Evolutionary conservation across 768 basidiomycete genomes (phyloP), one percentile per base, ranked within the genome.

Genomic region (Lentinula edodes): DNA sequence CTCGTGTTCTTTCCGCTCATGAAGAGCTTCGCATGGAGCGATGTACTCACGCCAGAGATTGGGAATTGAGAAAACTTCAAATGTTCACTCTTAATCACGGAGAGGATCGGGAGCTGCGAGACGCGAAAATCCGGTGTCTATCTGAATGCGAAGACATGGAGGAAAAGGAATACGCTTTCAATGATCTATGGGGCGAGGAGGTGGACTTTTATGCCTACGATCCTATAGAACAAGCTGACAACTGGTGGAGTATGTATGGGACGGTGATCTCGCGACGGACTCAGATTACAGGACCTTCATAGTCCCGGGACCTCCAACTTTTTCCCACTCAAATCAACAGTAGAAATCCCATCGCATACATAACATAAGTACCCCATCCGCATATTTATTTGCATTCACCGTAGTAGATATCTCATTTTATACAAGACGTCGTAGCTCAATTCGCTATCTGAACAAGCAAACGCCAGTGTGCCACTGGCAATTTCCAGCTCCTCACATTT

Each of bases 241-340:
- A 86, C 66, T 87, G 84, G 84, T 88, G 84, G 84, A 75, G 80
- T 10, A 82, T 79, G 64, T 80, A 76, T 74, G 77, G 76, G 2
- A 64, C 69, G 18, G 62, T 73, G 10, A 67, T 77, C 41, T 67
- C 69, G 50, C 65, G 68, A 48, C 39, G 35, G 34, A 38, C 35
- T 32, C 18, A n/a, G n/a, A n/a, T n/a, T n/a, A n/a, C n/a, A n/a
- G n/a, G n/a, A n/a, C n/a, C n/a, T n/a, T n/a, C 1, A 35, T 16
- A 5, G 34, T 34, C 12, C 16, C 16, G 3, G 28, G 7, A 5
- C 20, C 28, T 51, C 2, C 20, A 51, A 1, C 0, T 7, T 28
- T 28, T 32, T 28, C 10, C 20, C 38, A 13, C 6, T 6, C 32
- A 32, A 51, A 8, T 51, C 50, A 2, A 12, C 6, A 51, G 4